These are phyloP conservation scores for Beta corolliflora DNA, from an alignment of 179 eudicot species.

Conservation along the genomic window DNA sequence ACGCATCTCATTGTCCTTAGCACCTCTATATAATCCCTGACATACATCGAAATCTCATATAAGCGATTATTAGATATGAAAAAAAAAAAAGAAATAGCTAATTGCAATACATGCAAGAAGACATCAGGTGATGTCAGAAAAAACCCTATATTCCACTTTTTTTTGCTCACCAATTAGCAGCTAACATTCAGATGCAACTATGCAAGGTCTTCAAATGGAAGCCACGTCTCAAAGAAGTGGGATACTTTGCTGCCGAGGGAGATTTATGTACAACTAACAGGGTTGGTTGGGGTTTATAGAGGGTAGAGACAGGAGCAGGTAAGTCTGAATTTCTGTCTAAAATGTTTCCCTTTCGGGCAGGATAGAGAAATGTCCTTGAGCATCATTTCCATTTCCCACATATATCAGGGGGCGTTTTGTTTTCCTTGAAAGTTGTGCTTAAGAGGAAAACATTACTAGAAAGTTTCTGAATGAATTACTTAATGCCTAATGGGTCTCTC, in stretches of 20 bases:
- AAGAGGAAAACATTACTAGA: not conserved
- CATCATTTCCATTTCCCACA: not conserved
- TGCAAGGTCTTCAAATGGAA: not conserved
- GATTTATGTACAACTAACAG: not conserved
- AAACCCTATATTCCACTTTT: no score
- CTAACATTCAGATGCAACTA: not conserved
- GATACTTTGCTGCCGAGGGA: not conserved
- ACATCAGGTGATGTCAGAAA: not conserved
- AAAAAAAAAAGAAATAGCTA: not conserved
- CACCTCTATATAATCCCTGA: constrained; percentile 85
- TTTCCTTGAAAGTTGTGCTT: not conserved
- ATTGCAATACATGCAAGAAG: not conserved
- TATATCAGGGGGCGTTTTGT: not conserved
- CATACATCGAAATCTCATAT: constrained; percentile 16
- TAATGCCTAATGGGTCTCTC: not conserved
- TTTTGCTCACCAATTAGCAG: not conserved
- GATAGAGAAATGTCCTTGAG: not conserved
- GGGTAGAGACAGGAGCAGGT: not conserved
- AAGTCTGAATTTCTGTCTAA: no score
- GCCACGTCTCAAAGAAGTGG: not conserved
- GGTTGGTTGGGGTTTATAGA: not conserved
- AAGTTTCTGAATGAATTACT: not conserved
- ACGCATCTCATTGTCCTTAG: constrained; percentile 87
- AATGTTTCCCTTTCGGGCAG: not conserved
- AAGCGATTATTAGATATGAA: not conserved